These are phyloP conservation scores for Elsinoe fawcettii DNA, from an alignment of 2,329 filamentous ascomycete genomes.

Conservation along the genomic window DNA sequence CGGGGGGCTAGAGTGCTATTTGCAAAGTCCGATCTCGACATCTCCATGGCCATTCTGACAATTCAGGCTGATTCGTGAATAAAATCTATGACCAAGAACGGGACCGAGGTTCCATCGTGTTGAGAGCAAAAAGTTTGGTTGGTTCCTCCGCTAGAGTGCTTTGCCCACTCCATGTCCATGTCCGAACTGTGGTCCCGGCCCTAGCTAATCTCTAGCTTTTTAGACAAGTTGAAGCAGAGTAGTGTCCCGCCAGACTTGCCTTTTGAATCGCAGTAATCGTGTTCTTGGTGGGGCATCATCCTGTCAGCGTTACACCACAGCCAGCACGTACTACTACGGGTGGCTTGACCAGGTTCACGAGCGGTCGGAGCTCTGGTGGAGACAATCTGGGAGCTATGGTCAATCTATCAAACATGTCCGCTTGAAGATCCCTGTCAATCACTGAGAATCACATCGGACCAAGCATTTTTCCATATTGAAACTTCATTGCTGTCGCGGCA, in stretches of 20 bases:
- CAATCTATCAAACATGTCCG: not conserved
- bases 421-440: not conserved
- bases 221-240: not conserved
- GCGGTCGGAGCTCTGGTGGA: not conserved
- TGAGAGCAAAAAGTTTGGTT: not conserved
- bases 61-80: constrained; percentile 4
- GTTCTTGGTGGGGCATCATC: not conserved
- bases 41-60: not conserved
- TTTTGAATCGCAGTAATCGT: not conserved
- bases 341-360: not conserved
- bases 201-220: not conserved
- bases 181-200: not conserved
- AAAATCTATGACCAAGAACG: not conserved
- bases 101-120: not conserved
- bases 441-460: not conserved
- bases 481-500: not conserved
- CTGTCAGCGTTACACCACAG: not conserved
- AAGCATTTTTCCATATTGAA: not conserved
- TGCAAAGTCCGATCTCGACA: not conserved
- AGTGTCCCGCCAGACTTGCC: not conserved
- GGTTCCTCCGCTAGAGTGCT: constrained; percentile 4
- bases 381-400: not conserved
- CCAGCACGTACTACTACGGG: no score
- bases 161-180: not conserved
- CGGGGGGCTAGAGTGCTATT: not conserved